phyloP scores from a whole-genome alignment of 495 filamentous ascomycete genomes.

The Hypomontagnella monticulosa region DNA sequence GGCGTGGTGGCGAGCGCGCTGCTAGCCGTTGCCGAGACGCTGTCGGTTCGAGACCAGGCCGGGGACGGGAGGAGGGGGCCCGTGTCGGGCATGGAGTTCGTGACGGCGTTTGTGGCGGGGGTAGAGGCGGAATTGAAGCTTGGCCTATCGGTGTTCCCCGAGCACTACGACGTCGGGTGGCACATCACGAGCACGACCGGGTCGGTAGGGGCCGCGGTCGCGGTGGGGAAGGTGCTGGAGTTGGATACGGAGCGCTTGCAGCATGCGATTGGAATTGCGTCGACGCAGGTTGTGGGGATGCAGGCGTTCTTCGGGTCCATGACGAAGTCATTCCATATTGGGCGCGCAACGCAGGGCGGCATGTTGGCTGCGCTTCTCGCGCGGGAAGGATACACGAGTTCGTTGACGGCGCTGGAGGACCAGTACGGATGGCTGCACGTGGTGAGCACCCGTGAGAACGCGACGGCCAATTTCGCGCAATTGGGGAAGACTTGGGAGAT shows the following conservation, averaged over 20 bases:
- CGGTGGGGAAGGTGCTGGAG: constrained; percentile 56
- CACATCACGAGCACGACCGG: constrained; percentile 65
- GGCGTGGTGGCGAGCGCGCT: constrained; percentile 62
- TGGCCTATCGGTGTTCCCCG: constrained; percentile 61
- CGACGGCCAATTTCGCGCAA: constrained; percentile 47
- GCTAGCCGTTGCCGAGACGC: constrained; percentile 53
- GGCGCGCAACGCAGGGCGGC: constrained; percentile 61
- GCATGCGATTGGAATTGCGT: constrained; percentile 63
- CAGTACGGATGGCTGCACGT: constrained; percentile 64
- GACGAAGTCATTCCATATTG: constrained; percentile 65
- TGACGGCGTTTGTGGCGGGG: constrained; percentile 62
- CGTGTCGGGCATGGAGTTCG: constrained; percentile 56
- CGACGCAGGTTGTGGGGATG: constrained; percentile 62
- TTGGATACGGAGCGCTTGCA: constrained; percentile 51
- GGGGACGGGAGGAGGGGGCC: constrained; percentile 34
- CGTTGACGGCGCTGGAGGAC: constrained; percentile 58
- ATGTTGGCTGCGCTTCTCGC: constrained; percentile 62
- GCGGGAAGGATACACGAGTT: constrained; percentile 58
- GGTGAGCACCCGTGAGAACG: constrained; percentile 51
- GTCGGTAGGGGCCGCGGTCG: constrained; percentile 61
- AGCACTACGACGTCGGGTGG: constrained; percentile 65
- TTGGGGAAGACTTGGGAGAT: constrained; percentile 59
- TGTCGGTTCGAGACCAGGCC: constrained; percentile 23
- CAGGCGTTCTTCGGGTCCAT: constrained; percentile 65
- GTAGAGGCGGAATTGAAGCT: constrained; percentile 63